phyloP scores from a whole-genome alignment of 495 filamentous ascomycete genomes.

The Penicillium salamii region DNA sequence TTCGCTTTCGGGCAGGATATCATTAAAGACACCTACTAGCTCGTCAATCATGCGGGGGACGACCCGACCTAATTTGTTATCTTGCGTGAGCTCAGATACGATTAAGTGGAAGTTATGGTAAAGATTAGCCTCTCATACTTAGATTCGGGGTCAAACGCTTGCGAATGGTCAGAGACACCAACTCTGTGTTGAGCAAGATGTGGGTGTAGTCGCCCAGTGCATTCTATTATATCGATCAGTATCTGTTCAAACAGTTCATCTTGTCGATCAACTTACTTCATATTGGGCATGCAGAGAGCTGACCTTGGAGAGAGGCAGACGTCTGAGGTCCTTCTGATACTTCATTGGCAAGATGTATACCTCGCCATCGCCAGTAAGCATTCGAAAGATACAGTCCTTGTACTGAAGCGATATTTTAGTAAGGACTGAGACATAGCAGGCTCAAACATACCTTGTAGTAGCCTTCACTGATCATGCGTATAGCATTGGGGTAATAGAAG shows the following conservation, averaged over 20 bases:
- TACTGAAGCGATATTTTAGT: constrained; percentile 17
- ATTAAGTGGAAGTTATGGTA: background rate
- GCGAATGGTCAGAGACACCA: constrained; percentile 22
- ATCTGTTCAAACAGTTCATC: background rate
- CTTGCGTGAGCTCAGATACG: background rate
- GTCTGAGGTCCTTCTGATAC: constrained; percentile 28
- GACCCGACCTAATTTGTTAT: constrained; percentile 23
- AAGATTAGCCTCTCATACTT: constrained; percentile 6
- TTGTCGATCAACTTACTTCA: constrained; percentile 13
- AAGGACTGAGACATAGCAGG: background rate
- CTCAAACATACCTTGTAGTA: constrained; percentile 23
- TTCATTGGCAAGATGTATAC: constrained; percentile 29
- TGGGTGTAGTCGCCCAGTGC: constrained; percentile 32
- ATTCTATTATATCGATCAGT: constrained; percentile 14
- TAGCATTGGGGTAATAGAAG: constrained; percentile 22
- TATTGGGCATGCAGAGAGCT: constrained; percentile 30
- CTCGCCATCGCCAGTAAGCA: constrained; percentile 35
- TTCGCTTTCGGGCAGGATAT: constrained; percentile 26
- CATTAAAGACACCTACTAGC: constrained; percentile 22
- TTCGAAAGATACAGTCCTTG: constrained; percentile 25
- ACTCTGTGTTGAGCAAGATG: constrained; percentile 22
- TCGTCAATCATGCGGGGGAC: constrained; percentile 29
- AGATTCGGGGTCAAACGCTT: constrained; percentile 27
- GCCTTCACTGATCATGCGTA: constrained; percentile 21
- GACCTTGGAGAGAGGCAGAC: constrained; percentile 14